Base-by-base conservation (phyloP, 23 red algal genomes). In the Gracilaria vermiculophylla region DNA sequence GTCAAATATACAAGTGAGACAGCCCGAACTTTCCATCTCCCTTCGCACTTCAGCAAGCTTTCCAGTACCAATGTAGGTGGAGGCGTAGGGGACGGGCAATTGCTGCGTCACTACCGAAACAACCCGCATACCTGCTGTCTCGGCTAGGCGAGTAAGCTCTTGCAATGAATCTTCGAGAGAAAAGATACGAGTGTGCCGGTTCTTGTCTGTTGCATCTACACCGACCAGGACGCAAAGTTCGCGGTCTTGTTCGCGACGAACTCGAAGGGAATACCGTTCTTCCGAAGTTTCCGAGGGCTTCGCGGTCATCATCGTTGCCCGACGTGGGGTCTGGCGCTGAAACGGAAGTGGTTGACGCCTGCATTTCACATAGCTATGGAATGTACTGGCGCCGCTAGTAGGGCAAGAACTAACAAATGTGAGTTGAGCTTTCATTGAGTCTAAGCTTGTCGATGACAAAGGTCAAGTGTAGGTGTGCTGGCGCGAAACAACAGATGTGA, bases 101-200 rank as follows among this genome's bases (percentile, higher is more conserved):
- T 60, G 48, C 78, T 95, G 93, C n/a, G 73, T 87, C 1, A 89
- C 70, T 1, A 81, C 53, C 48, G 83, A 93, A 35, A 99, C 83
- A 0, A 99, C 92, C 51, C 71, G 51, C 89, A 99, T 86, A 19
- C 97, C 97, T 5, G 93, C 97, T n/a, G 97, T 99, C 24, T 88
- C 60, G 23, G 87, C 92, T 15, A 99, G 72, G 39, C 77, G 87
- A 51, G 62, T 50, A 10, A 99, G 80, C 83, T 99, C 93, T 14
- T 89, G 73, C 11, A 99, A 72, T 6, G 92, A 94, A 35, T 94
- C 80, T 33, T 85, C 60, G 41, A 93, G 66, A 42, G 32, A 80
- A 29, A 86, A 81, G 19, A 91, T 35, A 43, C 87, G 87, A 41
- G 61, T 50, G 45, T 67, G 42, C 20, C 34, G 23, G 53, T 64